Evolutionary conservation across 2,329 filamentous ascomycete genomes (phyloP).

Genomic region (Fusarium sp.): DNA sequence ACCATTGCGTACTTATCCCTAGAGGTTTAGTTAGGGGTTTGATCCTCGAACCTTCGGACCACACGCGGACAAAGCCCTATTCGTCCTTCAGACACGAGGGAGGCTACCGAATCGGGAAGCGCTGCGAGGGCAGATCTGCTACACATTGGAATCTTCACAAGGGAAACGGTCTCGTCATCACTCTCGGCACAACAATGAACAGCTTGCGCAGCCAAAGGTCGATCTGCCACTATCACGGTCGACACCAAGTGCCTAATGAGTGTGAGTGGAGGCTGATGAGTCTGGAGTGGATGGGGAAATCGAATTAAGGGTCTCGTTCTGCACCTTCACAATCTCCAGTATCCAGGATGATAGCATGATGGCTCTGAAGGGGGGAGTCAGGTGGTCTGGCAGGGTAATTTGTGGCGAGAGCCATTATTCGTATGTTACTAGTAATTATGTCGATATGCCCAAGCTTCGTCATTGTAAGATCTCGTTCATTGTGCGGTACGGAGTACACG

Average conservation of each 20-base stretch:
- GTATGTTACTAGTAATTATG: neutral
- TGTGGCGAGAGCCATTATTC: neutral
- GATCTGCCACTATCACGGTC: constrained; percentile 35
- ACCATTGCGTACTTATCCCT: constrained; percentile 1
- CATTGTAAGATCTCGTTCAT: constrained; percentile 1
- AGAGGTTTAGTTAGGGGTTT: constrained; percentile 1
- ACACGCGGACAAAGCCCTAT: constrained; percentile 15
- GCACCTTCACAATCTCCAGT: constrained; percentile 35
- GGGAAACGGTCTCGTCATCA: constrained; percentile 16
- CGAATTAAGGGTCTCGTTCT: constrained; percentile 37
- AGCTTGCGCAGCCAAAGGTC: constrained; percentile 33
- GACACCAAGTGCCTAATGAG: constrained; percentile 8
- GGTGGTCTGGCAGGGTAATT: neutral
- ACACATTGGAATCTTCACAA: constrained; percentile 8
- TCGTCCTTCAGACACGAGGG: constrained; percentile 19
- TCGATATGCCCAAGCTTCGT: neutral
- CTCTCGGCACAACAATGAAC: constrained; percentile 9
- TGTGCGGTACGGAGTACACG: neutral
- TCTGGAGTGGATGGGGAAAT: constrained; percentile 35
- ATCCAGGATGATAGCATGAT: constrained; percentile 27
- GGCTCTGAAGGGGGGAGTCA: neutral
- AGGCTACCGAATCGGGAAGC: constrained; percentile 25
- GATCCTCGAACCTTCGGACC: neutral
- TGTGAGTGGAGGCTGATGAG: constrained; percentile 34
- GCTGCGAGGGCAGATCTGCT: constrained; percentile 15